Conservation (phyloP, 768 basidiomycete genomes). For the Pleurotus pulmonarius region DNA sequence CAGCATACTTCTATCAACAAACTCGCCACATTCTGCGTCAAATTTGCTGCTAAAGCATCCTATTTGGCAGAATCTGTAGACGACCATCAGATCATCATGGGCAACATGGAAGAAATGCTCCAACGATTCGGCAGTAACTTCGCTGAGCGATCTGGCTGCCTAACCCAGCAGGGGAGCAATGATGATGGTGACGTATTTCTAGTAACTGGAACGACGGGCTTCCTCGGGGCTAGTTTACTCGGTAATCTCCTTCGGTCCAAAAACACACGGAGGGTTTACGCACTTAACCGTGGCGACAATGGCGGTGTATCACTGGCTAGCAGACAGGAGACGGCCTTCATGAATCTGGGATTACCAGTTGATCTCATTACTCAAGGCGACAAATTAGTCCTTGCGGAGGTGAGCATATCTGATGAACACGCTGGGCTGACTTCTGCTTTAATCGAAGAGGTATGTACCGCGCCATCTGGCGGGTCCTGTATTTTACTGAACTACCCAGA, state of each 20-base stretch:
- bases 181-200: constrained; percentile 20
- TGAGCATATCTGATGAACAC: background rate
- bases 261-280: constrained; percentile 25
- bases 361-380: background rate
- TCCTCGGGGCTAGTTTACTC: constrained; percentile 24
- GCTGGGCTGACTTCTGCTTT: background rate
- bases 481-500: background rate
- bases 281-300: constrained; percentile 19
- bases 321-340: background rate
- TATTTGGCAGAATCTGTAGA: background rate
- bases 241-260: background rate
- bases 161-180: too few species aligned
- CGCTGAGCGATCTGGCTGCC: background rate
- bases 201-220: constrained; percentile 37
- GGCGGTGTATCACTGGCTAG: background rate
- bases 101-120: background rate
- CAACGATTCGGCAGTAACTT: background rate
- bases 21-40: background rate
- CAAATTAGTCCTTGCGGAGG: background rate
- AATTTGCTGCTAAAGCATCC: background rate
- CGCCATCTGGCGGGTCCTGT: background rate
- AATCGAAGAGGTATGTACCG: background rate
- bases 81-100: background rate
- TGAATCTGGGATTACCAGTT: background rate
- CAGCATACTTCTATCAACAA: background rate